Conservation (phyloP, 2,329 filamentous ascomycete species). For the Ophiostoma sp. region DNA sequence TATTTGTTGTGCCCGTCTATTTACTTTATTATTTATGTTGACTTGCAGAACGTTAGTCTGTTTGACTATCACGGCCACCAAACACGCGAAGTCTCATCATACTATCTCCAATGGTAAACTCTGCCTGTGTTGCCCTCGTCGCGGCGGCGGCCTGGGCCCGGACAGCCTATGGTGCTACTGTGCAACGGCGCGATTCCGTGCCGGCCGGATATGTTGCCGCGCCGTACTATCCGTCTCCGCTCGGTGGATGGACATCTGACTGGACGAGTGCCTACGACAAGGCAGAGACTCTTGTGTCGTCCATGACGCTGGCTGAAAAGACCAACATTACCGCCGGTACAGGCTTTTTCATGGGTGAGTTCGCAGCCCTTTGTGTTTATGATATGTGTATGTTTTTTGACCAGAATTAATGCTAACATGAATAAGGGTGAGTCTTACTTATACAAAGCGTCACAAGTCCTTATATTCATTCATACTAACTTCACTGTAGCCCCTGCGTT, state of each 20-base stretch:
- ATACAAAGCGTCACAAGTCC: neutral
- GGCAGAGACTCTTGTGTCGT: constrained; percentile 65
- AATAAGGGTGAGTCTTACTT: neutral
- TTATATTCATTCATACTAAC: neutral
- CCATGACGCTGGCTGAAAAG: constrained; percentile 80
- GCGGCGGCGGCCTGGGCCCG: constrained; percentile 25
- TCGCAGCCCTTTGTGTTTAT: neutral
- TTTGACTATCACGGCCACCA: neutral
- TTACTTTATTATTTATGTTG: neutral
- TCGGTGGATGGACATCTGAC: constrained; percentile 67
- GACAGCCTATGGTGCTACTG: constrained; percentile 29
- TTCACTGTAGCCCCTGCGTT: constrained; percentile 55
- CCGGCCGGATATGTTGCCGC: constrained; percentile 46
- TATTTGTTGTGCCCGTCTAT: neutral
- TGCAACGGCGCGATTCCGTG: constrained; percentile 35
- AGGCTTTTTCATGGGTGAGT: constrained; percentile 66
- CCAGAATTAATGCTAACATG: neutral
- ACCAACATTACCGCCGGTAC: constrained; percentile 73
- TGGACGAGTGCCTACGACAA: constrained; percentile 72
- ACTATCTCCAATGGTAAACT: neutral
- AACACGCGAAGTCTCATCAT: neutral
- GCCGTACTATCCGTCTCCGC: constrained; percentile 72
- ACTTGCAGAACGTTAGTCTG: neutral
- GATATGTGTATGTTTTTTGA: neutral
- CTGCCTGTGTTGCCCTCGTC: constrained; percentile 9